A percentile compares a stretch with the other conserved stretches of the same genome.
phyloP scores from a whole-genome alignment of 805 yeast species.

The Sugiyamaella smithiae region DNA sequence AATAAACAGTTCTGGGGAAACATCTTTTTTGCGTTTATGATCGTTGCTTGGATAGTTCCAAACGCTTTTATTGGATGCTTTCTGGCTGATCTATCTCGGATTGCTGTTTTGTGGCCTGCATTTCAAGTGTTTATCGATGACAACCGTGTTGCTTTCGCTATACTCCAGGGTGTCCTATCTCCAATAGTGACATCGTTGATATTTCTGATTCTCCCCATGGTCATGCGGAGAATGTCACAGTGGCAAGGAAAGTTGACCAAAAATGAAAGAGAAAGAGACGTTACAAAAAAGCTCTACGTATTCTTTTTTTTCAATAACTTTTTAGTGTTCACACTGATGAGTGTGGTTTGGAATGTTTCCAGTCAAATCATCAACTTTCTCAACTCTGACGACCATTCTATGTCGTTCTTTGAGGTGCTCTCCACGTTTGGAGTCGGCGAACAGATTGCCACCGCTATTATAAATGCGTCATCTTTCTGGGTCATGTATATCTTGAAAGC shows the following conservation, averaged over 20 bases:
- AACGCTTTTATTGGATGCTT: slow-evolving; percentile 42
- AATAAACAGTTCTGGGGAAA: slow-evolving; percentile 36
- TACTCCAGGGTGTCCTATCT: slow-evolving; percentile 39
- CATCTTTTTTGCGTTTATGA: slow-evolving; percentile 28
- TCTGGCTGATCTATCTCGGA: slow-evolving; percentile 35
- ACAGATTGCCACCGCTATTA: slow-evolving; percentile 36
- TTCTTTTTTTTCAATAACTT: slow-evolving; percentile 40
- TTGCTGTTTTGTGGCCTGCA: slow-evolving; percentile 37
- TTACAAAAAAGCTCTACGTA: slow-evolving; percentile 35
- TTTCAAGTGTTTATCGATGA: slow-evolving; percentile 30
- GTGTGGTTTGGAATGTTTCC: slow-evolving; percentile 38
- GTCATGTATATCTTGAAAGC: slow-evolving; percentile 38
- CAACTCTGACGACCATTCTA: slow-evolving; percentile 12
- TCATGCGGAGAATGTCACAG: slow-evolving; percentile 36
- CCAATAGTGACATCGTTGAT: slow-evolving; percentile 36
- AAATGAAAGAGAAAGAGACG: slow-evolving; percentile 37
- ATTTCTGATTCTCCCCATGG: slow-evolving; percentile 35
- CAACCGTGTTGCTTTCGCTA: slow-evolving; percentile 30
- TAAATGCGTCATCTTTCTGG: slow-evolving; percentile 41
- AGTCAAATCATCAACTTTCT: slow-evolving; percentile 30
- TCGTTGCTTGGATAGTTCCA: slow-evolving; percentile 39
- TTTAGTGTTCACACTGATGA: slow-evolving; percentile 37
- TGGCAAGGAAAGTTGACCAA: slow-evolving; percentile 40
- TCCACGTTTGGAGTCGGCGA: slow-evolving; percentile 29
- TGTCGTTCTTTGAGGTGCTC: slow-evolving; percentile 30